Percentiles rank a stretch among this genome's conserved stretches.
Evolutionary conservation across 2,329 filamentous ascomycete genomes (phyloP).

Genomic region (Hirsutella rhossiliensis): DNA sequence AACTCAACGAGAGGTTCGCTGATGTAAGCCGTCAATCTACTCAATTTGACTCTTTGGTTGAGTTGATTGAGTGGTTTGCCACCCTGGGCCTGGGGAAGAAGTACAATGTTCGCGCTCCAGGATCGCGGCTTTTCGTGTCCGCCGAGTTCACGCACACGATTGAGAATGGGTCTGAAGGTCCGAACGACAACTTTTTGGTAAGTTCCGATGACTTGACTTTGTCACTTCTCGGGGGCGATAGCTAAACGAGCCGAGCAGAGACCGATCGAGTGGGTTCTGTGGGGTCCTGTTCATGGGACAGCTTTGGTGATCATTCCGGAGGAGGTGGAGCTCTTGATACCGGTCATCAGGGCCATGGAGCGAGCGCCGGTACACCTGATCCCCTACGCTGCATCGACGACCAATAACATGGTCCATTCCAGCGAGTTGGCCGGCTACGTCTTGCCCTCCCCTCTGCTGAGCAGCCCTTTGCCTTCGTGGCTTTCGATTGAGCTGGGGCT

Average conservation of each 20-base stretch:
- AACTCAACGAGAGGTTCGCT: no score
- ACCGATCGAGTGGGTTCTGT: slow-evolving; percentile 51
- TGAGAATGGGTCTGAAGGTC: background rate
- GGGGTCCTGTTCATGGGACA: slow-evolving; percentile 29
- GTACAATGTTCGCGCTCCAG: slow-evolving; percentile 13
- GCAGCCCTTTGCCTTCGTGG: slow-evolving; percentile 35
- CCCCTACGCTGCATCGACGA: slow-evolving; percentile 47
- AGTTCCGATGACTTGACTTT: background rate
- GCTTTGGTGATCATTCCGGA: slow-evolving; percentile 50
- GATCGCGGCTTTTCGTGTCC: slow-evolving; percentile 22
- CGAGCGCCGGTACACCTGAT: slow-evolving; percentile 30
- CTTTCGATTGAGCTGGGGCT: slow-evolving; percentile 47
- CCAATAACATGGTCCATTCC: slow-evolving; percentile 47
- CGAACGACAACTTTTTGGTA: slow-evolving; percentile 4
- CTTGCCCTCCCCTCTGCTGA: slow-evolving; percentile 30
- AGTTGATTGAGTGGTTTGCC: no score
- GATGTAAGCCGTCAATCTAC: no score
- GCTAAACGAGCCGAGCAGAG: slow-evolving; percentile 14
- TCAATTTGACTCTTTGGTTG: no score
- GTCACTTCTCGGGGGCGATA: background rate
- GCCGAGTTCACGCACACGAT: slow-evolving; percentile 8
- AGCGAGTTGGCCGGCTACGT: slow-evolving; percentile 39
- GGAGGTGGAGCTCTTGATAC: slow-evolving; percentile 46
- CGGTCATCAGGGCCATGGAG: slow-evolving; percentile 18
- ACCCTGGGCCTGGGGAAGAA: slow-evolving; percentile 27